A percentile compares a stretch with the other conserved stretches of the same genome.
phyloP scores from a whole-genome alignment of 495 filamentous ascomycete species.

The Elaphomyces granulatus region DNA sequence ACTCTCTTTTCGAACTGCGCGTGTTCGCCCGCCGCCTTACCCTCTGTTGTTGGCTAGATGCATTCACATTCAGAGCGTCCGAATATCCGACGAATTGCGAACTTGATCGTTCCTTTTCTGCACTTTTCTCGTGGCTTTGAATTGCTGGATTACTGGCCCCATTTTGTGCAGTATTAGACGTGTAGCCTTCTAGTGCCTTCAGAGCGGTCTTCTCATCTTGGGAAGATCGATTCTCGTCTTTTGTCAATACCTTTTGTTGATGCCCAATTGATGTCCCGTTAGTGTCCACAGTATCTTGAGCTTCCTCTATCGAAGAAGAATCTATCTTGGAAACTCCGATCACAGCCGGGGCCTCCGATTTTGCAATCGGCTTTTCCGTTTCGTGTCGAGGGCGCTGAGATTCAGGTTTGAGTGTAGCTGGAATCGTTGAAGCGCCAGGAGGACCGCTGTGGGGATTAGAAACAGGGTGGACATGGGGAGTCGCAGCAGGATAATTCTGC shows the following conservation, averaged over 20 bases:
- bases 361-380: slow-evolving; percentile 10
- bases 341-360: slow-evolving; percentile 13
- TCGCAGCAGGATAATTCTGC: slow-evolving; percentile 37
- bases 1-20: slow-evolving; percentile 55
- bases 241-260: slow-evolving; percentile 14
- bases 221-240: slow-evolving; percentile 18
- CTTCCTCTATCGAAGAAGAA: slow-evolving; percentile 9
- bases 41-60: slow-evolving; percentile 27
- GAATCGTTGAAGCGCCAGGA: slow-evolving; percentile 22
- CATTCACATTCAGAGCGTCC: slow-evolving; percentile 34
- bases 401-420: slow-evolving; percentile 11
- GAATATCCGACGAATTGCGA: slow-evolving; percentile 32
- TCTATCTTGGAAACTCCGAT: not conserved
- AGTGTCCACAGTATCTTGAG: not conserved
- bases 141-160: slow-evolving; percentile 14
- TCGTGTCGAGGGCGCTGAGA: slow-evolving; percentile 10
- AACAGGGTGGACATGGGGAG: slow-evolving; percentile 6
- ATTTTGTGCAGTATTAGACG: slow-evolving; percentile 9
- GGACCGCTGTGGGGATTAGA: slow-evolving; percentile 29
- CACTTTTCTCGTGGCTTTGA: slow-evolving; percentile 16
- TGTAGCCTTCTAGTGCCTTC: slow-evolving; percentile 16
- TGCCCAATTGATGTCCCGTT: slow-evolving; percentile 8
- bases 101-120: slow-evolving; percentile 21
- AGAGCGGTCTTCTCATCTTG: slow-evolving; percentile 32
- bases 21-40: slow-evolving; percentile 63